These are phyloP conservation scores for Zostera marina DNA, from an alignment of 116 monocot species.

Conservation along the genomic window DNA sequence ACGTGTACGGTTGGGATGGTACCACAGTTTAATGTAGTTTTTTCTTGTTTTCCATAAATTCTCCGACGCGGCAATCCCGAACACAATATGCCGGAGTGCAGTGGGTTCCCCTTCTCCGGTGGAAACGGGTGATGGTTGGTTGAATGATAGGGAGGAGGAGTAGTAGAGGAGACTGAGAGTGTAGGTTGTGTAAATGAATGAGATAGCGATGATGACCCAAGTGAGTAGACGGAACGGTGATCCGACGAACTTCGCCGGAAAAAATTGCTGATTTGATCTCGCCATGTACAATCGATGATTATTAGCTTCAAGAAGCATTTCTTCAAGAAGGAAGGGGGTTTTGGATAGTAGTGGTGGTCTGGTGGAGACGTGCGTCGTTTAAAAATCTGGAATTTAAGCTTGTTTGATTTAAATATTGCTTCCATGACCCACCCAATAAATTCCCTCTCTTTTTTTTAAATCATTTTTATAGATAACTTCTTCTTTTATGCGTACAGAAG, in stretches of 20 bases:
- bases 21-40: constrained; percentile 85
- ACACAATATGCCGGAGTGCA: constrained; percentile 46
- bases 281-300: background rate
- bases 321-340: background rate
- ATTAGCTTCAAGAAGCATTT: no score
- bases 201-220: background rate
- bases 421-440: no score
- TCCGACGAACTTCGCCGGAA: background rate
- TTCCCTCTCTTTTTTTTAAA: no score
- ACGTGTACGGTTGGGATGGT: constrained; percentile 43
- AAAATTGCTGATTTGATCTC: background rate
- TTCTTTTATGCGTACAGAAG: no score
- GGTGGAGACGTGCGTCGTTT: background rate
- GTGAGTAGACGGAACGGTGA: background rate
- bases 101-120: constrained; percentile 7
- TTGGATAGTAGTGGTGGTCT: background rate
- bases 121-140: background rate
- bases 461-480: no score
- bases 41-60: constrained; percentile 46
- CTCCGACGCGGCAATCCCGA: constrained; percentile 74
- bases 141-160: background rate
- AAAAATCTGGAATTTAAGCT: background rate
- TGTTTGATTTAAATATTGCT: no score
- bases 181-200: constrained; percentile 4
- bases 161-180: constrained; percentile 6